Base-by-base conservation (phyloP, 2,329 filamentous ascomycete genomes). In the Davidsoniella virescens region DNA sequence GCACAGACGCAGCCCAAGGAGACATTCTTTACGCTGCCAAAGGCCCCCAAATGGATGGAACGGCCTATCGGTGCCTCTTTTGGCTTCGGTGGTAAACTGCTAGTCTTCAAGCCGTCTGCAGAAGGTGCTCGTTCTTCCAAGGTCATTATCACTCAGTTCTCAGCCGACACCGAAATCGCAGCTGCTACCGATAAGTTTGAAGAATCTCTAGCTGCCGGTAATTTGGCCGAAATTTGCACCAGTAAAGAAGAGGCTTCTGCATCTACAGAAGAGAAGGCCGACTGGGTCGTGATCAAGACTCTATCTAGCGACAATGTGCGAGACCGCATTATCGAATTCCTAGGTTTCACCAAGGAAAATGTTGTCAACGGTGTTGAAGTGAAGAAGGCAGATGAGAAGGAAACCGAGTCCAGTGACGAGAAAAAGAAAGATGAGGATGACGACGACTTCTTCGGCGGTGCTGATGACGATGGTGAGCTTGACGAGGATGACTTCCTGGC, bases 211-310 rank as follows among this genome's bases (percentile, higher is more conserved):
- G 76, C 81, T 59, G 75, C 78, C 51, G 88, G 87, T 20, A 78
- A 96, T 60, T 68, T 98, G 16, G 72, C 74, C 4, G 71, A 72
- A 40, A 84, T 98, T 54, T 95, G 88, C 61, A 80, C 88, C 60
- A 73, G 80, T 18, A 84, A 90, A 61, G 80, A 87, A 54, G 70
- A 80, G 23, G 70, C 79, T 54, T 82, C 88, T 16, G 80, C 78
- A 60, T 85, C 79, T 0, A 88, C 95, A 1, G 87, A 94, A 56
- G 92, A 96, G 63, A 95, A 87, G 70, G 84, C 85, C 3, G 90
- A 96, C 64, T 98, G 92, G 92, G 83, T 84, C 56, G 87, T 96
- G 37, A 86, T 98, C 63, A 81, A 92, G 64, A 92, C 87, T 2
- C 67, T 98, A 54, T 44, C 51, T 20, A 82, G 85, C 3, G 80